Evolutionary conservation across 2,329 filamentous ascomycete genomes (phyloP), one percentile per base, ranked within the genome.

Genomic region (Calonectria fujianensis): DNA sequence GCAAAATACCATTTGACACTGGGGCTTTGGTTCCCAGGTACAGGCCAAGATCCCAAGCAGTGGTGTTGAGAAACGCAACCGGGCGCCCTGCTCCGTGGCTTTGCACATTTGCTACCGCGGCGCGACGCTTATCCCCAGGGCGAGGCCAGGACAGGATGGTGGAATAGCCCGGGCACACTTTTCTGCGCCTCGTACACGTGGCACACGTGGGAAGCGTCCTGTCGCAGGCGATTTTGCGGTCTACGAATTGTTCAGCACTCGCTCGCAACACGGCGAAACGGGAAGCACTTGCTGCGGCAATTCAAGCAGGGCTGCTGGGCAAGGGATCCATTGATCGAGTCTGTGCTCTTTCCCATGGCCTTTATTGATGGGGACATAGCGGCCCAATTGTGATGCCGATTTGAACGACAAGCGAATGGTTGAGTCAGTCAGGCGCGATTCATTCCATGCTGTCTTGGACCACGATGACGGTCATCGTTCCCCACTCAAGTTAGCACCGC

Each of bases 141-240:
- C 66, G 66, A 20, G 66, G 66, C 71, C 59, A 73, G 9, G 51
- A 70, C 24, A 73, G 32, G 27, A 59, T 73, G 29, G 20, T 27
- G 0, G 59, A 51, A 57, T 73, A 73, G 35, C 71, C 71, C 37
- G 48, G 39, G 14, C 71, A 69, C 16, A 48, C 37, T 48, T 69
- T 65, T 8, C 50, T 69, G 11, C 65, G 70, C 14, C 18, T 69
- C 13, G 65, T 13, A 35, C 71, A 69, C 16, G 71, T 69, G 7
- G 57, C 27, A 27, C 71, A 73, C 27, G 71, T 50, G 0, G 66
- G 66, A 24, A 73, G 39, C 48, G 71, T 50, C 27, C 71, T 69
- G 14, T 66, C 66, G 29, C 71, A 73, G n/a, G 71, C 59, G 27
- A 73, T 73, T 51, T 70, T 73, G 59, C 71, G 57, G 37, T 45